A percentile compares a stretch with the other conserved stretches of the same genome.
phyloP scores from a whole-genome alignment of 1,284 basidiomycete species.

The Malassezia psittaci region DNA sequence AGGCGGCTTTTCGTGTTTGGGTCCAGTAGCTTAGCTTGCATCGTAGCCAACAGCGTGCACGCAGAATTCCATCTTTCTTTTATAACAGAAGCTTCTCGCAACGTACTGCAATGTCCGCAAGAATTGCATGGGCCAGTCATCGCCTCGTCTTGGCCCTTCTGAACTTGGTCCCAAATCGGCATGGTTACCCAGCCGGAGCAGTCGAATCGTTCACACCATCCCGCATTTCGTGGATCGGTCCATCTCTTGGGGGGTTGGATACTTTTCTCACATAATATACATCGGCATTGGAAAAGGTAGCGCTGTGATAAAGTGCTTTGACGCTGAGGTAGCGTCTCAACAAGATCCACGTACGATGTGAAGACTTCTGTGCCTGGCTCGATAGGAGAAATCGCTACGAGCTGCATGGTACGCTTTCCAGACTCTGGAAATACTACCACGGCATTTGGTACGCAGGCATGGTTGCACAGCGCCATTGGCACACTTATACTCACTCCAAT shows the following conservation, averaged over 20 bases:
- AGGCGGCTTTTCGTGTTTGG: neutral
- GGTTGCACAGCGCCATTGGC: slow-evolving; percentile 69
- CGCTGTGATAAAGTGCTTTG: slow-evolving; percentile 61
- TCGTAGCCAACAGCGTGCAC: neutral
- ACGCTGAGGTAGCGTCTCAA: slow-evolving; percentile 56
- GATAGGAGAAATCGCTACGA: slow-evolving; percentile 45
- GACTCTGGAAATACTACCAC: slow-evolving; percentile 69
- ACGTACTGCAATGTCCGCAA: slow-evolving; percentile 53
- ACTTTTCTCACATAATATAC: slow-evolving; percentile 54
- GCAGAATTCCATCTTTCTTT: neutral
- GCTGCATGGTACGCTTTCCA: slow-evolving; percentile 54
- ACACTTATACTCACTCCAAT: slow-evolving; percentile 74
- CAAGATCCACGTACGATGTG: slow-evolving; percentile 75
- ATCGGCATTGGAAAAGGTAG: slow-evolving; percentile 71
- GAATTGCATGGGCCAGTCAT: slow-evolving; percentile 19
- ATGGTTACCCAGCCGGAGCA: slow-evolving; percentile 37
- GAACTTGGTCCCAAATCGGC: slow-evolving; percentile 23
- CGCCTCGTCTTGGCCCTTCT: neutral
- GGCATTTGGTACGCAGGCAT: slow-evolving; percentile 81
- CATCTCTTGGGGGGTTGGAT: slow-evolving; percentile 18
- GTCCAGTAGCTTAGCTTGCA: neutral
- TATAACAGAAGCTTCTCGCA: slow-evolving; percentile 50
- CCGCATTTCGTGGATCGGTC: slow-evolving; percentile 61
- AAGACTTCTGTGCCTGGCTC: slow-evolving; percentile 45
- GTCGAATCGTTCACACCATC: slow-evolving; percentile 52